These are phyloP conservation scores for Xylariomycetidae sp. DNA, from an alignment of 2,329 filamentous ascomycete genomes.

Conservation along the genomic window DNA sequence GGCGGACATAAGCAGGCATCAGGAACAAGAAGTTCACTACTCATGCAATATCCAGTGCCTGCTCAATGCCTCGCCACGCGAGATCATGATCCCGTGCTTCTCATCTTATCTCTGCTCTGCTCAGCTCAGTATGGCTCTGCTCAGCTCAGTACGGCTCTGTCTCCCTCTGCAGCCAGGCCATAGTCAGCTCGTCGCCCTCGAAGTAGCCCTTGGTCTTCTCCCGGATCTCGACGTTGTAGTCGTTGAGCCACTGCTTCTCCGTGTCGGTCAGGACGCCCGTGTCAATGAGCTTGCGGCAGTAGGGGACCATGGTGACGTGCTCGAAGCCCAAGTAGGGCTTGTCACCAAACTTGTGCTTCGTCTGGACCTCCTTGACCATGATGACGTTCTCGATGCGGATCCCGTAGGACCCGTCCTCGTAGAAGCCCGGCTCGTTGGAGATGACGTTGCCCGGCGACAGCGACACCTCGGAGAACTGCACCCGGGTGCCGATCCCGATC, in stretches of 20 bases:
- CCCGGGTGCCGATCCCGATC: constrained; percentile 88
- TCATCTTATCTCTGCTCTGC: too few relatives aligned
- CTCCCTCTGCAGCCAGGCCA: constrained; percentile 82
- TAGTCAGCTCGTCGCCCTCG: constrained; percentile 63
- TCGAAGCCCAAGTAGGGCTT: constrained; percentile 95
- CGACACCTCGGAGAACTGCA: constrained; percentile 87
- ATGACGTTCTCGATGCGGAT: constrained; percentile 96
- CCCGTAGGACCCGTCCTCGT: constrained; percentile 91
- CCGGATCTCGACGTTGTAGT: constrained; percentile 75
- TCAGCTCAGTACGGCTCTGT: constrained; percentile 56
- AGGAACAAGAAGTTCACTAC: too few relatives aligned
- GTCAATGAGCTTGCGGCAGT: constrained; percentile 86
- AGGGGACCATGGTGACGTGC: constrained; percentile 94
- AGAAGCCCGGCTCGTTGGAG: constrained; percentile 94
- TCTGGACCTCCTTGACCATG: constrained; percentile 84
- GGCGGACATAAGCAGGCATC: too few relatives aligned
- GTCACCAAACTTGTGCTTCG: constrained; percentile 82
- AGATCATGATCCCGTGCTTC: constrained; percentile 1
- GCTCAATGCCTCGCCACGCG: constrained; percentile 3
- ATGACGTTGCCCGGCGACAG: constrained; percentile 90
- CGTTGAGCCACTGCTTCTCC: constrained; percentile 84
- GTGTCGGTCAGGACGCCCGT: constrained; percentile 61
- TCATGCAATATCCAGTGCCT: too few relatives aligned
- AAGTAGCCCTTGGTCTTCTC: constrained; percentile 79
- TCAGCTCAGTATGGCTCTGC: too few relatives aligned